Base-by-base conservation (phyloP, 108 stramenopile species). In the Skeletonema potamos region DNA sequence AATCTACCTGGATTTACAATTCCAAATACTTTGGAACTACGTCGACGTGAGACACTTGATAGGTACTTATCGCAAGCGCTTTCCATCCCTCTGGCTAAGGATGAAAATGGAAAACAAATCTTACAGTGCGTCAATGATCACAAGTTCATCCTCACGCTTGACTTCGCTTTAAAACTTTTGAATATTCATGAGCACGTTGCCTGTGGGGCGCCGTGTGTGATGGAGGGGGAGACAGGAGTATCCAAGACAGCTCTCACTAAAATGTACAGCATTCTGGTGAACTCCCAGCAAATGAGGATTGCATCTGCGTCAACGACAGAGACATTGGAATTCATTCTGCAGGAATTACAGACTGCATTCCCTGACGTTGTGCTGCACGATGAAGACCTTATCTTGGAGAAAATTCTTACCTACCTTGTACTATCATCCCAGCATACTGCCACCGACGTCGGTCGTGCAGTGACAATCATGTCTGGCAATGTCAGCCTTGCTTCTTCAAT, bases 221-320 rank as follows among this genome's bases (percentile, higher is more conserved):
- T 75, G 68, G 74, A 75, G 10, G 74, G 74, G 5, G 74, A 75
- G 28, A 75, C 74, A 2, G 74, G 74, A 11, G 74, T 75, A n/a
- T 75, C 74, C 1, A 75, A 75, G 54, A 75, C 74, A 20, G 74
- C 74, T 11, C 60, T 75, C 26, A 62, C 74, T 0, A 75, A 69
- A 57, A 75, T 75, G 74, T 75, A 75, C 26, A 75, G 74, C 17
- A 60, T 75, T 61, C 59, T 75, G 11, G n/a, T 75, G 8, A 75
- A 75, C 36, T 69, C 68, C 20, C 36, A 37, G 15, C 59, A 62
- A 62, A 61, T 17, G 9, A 51, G 32, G 7, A 43, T 27, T 27
- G 74, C 74, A 6, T 33, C 46, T 27, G 32, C 12, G n/a, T 61
- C 68, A 30, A 75, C 74, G 4, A n/a, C 20, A 24, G 12, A 36